Percentiles rank a stretch among this genome's conserved stretches.
Conservation (phyloP, 176 grass and related monocot species). For the Hyparrhenia diplandra region DNA sequence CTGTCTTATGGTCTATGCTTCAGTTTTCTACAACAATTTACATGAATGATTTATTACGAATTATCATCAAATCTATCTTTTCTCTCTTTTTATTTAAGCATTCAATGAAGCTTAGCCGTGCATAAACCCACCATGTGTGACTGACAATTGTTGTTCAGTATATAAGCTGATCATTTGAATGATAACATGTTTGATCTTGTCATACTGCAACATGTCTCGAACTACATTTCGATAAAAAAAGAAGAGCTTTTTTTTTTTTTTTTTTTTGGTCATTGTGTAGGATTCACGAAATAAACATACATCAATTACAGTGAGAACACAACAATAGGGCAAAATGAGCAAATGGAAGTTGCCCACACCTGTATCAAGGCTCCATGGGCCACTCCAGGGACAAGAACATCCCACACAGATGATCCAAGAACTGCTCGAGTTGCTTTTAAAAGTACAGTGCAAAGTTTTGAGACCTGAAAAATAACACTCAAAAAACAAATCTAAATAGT, state of each 20-base stretch:
- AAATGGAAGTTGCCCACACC: slow-evolving; percentile 34
- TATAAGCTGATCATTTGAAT: neutral
- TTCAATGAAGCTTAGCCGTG: neutral
- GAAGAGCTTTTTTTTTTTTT: neutral
- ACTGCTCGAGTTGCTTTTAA: slow-evolving; percentile 61
- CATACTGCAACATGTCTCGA: neutral
- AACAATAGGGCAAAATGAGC: neutral
- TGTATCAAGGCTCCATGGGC: slow-evolving; percentile 70
- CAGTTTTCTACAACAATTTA: neutral
- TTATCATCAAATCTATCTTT: neutral
- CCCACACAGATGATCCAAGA: slow-evolving; percentile 74
- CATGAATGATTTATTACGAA: neutral
- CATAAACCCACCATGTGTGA: neutral
- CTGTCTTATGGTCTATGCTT: neutral
- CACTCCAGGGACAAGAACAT: slow-evolving; percentile 94
- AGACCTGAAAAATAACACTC: slow-evolving; percentile 97
- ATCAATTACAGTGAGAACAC: neutral
- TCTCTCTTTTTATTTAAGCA: neutral
- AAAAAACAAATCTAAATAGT: slow-evolving; percentile 34
- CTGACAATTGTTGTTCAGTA: neutral
- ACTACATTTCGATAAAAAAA: neutral
- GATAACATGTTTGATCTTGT: neutral
- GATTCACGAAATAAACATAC: neutral
- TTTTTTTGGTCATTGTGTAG: neutral
- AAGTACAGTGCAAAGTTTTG: slow-evolving; percentile 87